Base-by-base conservation (phyloP, 148 eudicot genomes). In the Camellia japonica region DNA sequence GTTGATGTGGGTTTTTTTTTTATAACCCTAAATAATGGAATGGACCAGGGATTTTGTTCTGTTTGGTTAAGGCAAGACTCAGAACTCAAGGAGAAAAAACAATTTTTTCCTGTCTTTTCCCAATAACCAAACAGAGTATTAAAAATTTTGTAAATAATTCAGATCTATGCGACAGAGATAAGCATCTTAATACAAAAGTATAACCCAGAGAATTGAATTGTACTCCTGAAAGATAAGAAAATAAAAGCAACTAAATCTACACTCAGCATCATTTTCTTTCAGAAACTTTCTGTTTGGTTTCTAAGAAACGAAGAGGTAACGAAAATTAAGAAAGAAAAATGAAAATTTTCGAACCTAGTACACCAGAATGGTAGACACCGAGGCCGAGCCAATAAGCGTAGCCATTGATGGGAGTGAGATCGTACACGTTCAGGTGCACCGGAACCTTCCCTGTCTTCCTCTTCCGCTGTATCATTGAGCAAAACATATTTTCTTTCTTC, bases 291-390 rank as follows among this genome's bases (percentile, higher is more conserved):
- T 14, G 16, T 14, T 14, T 9, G 16, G 4, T 10, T 14, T 3
- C 61, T 58, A 41, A 41, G 23, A 65, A 42, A 12, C 4, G 14
- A 12, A 42, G 42, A 67, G 43, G 47, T 3, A 41, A 12, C 71
- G 6, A 41, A 67, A 23, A 20, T 7, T 7, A 11, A n/a, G 51
- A 42, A 6, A 18, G 5, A 1, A 14, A 10, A 67, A 41, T 30
- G 12, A 59, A n/a, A 58, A 18, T 64, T 47, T 60, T 18, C 8
- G 6, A 63, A 92, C 97, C 97, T 93, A 89, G 94, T 64, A 93
- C 89, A 68, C 97, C 97, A 76, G 97, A 93, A 74, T 93, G 97
- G 54, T 93, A 93, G 59, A 93, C 90, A 47, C 97, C 97, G 76
- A 93, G 97, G 67, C 97, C 97, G 78, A 93, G 38, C 38, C 38